Evolutionary conservation across 2,329 filamentous ascomycete species (phyloP).

Genomic region (Aspergillus pseudoglaucus): DNA sequence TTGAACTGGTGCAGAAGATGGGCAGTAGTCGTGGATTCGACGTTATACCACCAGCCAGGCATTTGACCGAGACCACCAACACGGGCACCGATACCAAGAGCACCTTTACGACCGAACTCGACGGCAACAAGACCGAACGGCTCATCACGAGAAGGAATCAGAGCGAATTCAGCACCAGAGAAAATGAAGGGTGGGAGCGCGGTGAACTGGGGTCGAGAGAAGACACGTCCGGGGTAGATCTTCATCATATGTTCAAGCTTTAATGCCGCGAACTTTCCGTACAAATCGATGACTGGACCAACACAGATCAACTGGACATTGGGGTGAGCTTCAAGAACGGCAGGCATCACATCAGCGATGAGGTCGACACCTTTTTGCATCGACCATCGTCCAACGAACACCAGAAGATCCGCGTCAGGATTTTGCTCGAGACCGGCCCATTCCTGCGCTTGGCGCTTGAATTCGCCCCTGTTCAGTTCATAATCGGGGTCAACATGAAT

Average conservation of each 20-base stretch:
- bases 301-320: constrained; percentile 58
- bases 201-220: constrained; percentile 63
- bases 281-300: constrained; percentile 61
- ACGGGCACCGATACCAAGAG: constrained; percentile 58
- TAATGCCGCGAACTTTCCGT: constrained; percentile 61
- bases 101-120: constrained; percentile 63
- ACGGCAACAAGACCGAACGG: constrained; percentile 64
- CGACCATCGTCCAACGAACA: constrained; percentile 64
- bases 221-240: constrained; percentile 59
- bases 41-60: constrained; percentile 66
- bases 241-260: constrained; percentile 61
- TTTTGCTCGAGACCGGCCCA: constrained; percentile 60
- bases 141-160: constrained; percentile 63
- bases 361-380: constrained; percentile 64
- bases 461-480: constrained; percentile 47
- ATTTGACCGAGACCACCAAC: constrained; percentile 64
- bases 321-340: constrained; percentile 53
- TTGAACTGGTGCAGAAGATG: constrained; percentile 62
- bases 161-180: constrained; percentile 60
- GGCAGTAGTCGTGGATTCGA: constrained; percentile 57
- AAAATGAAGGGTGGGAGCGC: constrained; percentile 61
- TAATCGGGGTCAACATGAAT: constrained; percentile 49
- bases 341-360: constrained; percentile 61
- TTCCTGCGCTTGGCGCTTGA: constrained; percentile 58
- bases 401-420: constrained; percentile 57